Conservation (phyloP, 352 stramenopile species). For the Pythium brachiatum region DNA sequence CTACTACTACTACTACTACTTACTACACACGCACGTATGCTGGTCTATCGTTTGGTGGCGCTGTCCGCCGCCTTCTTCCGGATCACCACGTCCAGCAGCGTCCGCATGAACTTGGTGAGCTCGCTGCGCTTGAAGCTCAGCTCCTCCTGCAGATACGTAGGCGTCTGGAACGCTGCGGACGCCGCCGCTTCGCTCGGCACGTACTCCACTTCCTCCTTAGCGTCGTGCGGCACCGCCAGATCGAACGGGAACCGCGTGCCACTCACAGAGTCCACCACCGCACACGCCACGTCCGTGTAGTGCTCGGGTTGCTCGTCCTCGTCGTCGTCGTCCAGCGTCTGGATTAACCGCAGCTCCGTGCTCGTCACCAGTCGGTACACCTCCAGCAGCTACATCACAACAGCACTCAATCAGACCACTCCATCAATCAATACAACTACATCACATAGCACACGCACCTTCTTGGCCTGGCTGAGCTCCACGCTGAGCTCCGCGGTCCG, state of each 20-base stretch:
- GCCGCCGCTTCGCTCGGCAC: conserved; percentile 58
- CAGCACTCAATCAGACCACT: neutral
- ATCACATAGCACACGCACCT: conserved; percentile 32
- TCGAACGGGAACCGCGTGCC: conserved; percentile 76
- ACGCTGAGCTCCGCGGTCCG: conserved; percentile 34
- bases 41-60: conserved; percentile 16
- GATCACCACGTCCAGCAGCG: conserved; percentile 78
- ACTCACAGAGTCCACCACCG: conserved; percentile 58
- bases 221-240: conserved; percentile 59
- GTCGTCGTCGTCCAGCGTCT: conserved; percentile 47
- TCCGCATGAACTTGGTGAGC: conserved; percentile 84
- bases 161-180: conserved; percentile 47
- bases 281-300: conserved; percentile 69
- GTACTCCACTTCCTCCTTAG: conserved; percentile 78
- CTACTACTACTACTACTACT: conserved; percentile 1
- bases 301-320: conserved; percentile 31
- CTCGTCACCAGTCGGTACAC: conserved; percentile 77
- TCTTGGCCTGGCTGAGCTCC: conserved; percentile 68
- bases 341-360: conserved; percentile 73
- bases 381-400: conserved; percentile 53
- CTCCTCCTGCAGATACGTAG: conserved; percentile 83
- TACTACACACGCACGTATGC: conserved; percentile 11
- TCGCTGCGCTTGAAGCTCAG: conserved; percentile 77
- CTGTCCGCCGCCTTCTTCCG: conserved; percentile 42
- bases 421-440: neutral